These are phyloP conservation scores for Diplosphaera chodatii DNA, from an alignment of 139 green algal genomes.

Conservation along the genomic window DNA sequence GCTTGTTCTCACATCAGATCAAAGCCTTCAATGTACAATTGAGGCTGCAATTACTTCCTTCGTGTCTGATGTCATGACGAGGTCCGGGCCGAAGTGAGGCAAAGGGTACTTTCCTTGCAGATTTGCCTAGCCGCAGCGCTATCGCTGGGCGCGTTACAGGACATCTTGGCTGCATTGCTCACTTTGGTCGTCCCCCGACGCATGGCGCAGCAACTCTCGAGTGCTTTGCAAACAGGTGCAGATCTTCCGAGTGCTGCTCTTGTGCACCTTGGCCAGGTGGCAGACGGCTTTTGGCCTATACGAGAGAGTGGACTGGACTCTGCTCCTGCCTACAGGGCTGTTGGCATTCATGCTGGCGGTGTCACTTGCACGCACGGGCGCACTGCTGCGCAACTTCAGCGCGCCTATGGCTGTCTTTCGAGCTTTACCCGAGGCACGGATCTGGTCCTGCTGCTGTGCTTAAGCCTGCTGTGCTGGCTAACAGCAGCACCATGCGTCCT, in stretches of 20 bases:
- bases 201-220: neutral
- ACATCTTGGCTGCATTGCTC: neutral
- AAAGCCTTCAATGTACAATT: too few species aligned
- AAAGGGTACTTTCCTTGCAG: conserved; percentile 21
- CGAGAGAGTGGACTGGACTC: too few species aligned
- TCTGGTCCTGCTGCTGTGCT: neutral
- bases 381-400: conserved; percentile 44
- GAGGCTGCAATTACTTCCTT: too few species aligned
- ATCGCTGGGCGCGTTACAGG: conserved; percentile 13
- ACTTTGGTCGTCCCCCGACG: neutral
- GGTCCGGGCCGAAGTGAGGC: neutral
- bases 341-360: conserved; percentile 13
- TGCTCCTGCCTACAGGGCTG: neutral
- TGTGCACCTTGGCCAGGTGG: neutral
- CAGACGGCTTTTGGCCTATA: neutral
- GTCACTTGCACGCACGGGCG: conserved; percentile 21
- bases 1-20: too few species aligned
- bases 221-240: neutral
- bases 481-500: too few species aligned
- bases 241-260: too few species aligned
- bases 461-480: too few species aligned
- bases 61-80: too few species aligned
- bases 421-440: conserved; percentile 4
- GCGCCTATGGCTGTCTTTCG: conserved; percentile 41
- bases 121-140: conserved; percentile 53